Evolutionary conservation across 2,329 filamentous ascomycete genomes (phyloP), one percentile per base, ranked within the genome.

Genomic region (Scedosporium apiospermum): DNA sequence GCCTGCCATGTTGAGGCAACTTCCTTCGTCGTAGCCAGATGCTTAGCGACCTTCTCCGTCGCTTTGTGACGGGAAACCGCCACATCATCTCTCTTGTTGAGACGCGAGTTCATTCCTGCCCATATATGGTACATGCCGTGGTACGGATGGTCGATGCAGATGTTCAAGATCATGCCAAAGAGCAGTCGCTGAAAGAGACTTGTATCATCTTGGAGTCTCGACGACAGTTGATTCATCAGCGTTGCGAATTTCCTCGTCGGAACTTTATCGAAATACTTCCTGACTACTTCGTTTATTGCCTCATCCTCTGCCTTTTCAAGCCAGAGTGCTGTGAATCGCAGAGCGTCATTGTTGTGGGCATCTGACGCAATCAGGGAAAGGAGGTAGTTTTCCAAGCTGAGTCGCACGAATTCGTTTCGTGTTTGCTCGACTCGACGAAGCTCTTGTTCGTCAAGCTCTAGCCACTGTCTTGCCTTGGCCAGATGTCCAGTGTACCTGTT

Each of bases 81-180:
- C 3, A 88, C 83, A 49, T 89, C 85, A 67, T 97, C 93, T 67
- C 89, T 87, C 61, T 80, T 80, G 68, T 88, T 86, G 60, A 82
- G 83, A 64, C 86, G 88, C 61, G 83, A 86, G 68, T 87, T 89
- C 55, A 85, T 87, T 23, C 89, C 88, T 2, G 93, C 90, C 79
- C 93, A 97, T 51, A 99, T 91, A 68, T 98, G 93, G 72, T 99
- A 96, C 87, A 98, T 93, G 58, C 92, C 92, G 71, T 99, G 96
- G 72, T 93, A 96, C 0, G 95, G 96, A 74, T 99, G 95, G 63
- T 99, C 92, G 10, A 84, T 80, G 70, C 93, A 98, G 62, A 99
- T 96, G 7, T 87, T 87, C 69, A 87, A 85, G 3, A 98, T 87
- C 18, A 99, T 77, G 1, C 80, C 79, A 60, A 86, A 84, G 1